Conservation (phyloP, 2,329 filamentous ascomycete genomes). For the Albophoma yamanashiensis region DNA sequence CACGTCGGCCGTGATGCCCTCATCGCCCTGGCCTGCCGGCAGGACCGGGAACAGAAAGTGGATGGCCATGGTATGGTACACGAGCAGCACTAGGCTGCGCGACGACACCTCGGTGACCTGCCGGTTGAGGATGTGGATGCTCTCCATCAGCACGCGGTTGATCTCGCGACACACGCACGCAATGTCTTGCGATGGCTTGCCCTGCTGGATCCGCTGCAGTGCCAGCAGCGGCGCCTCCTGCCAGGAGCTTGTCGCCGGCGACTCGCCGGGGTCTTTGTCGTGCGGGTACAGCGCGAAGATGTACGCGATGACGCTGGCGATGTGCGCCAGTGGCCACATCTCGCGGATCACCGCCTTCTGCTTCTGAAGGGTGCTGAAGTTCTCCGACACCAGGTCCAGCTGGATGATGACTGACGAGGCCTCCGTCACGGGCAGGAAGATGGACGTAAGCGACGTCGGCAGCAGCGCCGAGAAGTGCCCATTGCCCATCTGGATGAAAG, state of each 20-base stretch:
- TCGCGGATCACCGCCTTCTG: constrained; percentile 22
- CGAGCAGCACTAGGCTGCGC: constrained; percentile 14
- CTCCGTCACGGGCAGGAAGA: constrained; percentile 18
- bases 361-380: constrained; percentile 23
- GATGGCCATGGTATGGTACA: constrained; percentile 22
- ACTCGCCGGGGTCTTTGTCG: constrained; percentile 5
- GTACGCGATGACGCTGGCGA: constrained; percentile 19
- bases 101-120: constrained; percentile 13
- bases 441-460: constrained; percentile 13
- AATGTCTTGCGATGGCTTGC: constrained; percentile 9
- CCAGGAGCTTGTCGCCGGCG: constrained; percentile 9
- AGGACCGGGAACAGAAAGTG: constrained; percentile 19
- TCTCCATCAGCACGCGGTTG: constrained; percentile 14
- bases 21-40: constrained; percentile 8
- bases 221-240: constrained; percentile 11
- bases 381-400: constrained; percentile 23
- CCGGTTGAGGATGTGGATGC: constrained; percentile 11
- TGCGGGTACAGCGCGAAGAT: constrained; percentile 15
- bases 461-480: constrained; percentile 12
- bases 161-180: constrained; percentile 16
- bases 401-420: constrained; percentile 18
- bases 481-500: constrained; percentile 22
- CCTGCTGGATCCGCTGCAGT: constrained; percentile 11
- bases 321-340: constrained; percentile 23
- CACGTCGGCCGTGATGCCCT: constrained; percentile 10